phyloP scores from a whole-genome alignment of 2,329 filamentous ascomycete genomes.

The Phyllosticta citribraziliensis region DNA sequence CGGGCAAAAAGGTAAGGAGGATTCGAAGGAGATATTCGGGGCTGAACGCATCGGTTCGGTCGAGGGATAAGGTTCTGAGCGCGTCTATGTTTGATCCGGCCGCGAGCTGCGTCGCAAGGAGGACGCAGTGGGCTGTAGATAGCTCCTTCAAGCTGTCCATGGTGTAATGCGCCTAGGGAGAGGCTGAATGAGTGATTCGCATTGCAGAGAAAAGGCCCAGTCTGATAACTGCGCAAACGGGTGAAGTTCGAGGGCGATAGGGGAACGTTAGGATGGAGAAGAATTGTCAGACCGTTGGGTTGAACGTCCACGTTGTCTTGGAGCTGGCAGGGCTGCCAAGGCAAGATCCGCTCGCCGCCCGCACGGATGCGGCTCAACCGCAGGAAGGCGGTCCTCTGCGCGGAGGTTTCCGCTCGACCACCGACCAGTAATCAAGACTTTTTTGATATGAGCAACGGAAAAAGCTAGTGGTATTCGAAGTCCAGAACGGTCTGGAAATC shows the following conservation, averaged over 20 bases:
- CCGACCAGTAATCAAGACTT: background rate
- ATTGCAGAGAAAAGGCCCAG: background rate
- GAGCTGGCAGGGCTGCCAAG: background rate
- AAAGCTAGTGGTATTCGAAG: background rate
- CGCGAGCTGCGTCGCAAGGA: conserved; percentile 63
- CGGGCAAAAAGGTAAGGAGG: conserved; percentile 67
- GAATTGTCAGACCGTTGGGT: background rate
- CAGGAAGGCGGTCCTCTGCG: background rate
- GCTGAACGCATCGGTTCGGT: conserved; percentile 48
- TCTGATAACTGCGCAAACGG: background rate
- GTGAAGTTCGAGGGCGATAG: background rate
- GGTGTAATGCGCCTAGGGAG: background rate
- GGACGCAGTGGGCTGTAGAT: conserved; percentile 57
- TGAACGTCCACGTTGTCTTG: background rate
- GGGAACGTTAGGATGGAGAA: background rate
- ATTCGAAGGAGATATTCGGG: conserved; percentile 60
- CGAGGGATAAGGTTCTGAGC: conserved; percentile 50
- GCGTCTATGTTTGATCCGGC: conserved; percentile 54
- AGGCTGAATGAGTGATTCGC: background rate
- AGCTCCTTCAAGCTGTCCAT: conserved; percentile 22
- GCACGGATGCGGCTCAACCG: background rate
- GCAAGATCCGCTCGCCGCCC: background rate
- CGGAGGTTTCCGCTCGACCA: background rate
- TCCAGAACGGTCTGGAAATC: background rate
- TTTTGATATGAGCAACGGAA: background rate